Evolutionary conservation across 1,139 yeast species (phyloP), one percentile per base, ranked within the genome.

Genomic region (Zygosaccharomyces pseudobailii): DNA sequence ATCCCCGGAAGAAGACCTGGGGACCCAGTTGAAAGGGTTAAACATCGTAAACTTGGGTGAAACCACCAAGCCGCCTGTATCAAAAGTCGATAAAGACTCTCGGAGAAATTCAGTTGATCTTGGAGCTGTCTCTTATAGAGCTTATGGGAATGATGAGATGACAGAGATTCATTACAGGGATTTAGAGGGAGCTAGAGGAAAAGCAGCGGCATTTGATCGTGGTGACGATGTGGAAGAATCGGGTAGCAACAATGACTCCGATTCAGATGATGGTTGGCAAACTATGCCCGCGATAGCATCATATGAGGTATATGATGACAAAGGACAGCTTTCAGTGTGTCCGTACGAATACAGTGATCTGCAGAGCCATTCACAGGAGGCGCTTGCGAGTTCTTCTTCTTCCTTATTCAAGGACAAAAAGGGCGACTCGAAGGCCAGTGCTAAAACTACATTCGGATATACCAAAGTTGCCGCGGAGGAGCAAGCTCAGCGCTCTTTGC

Each of bases 401-500:
- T 30, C 33, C 3, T 25, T 40, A 28, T 9, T 44, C 39, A 24
- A 49, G 46, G 9, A 55, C 53, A 23, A 51, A 55, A 28, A 55
- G 62, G 23, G 13, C 17, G 13, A n/a, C 33, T 3, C 19, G 33
- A 8, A 8, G 27, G 1, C 27, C 9, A 70, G 68, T 2, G 67
- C 70, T 4, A 70, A 68, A 2, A 67, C 70, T 0, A 66, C 59
- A 51, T 70, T 74, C 47, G 97, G 95, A 0, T 92, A 94, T 62
- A 92, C 98, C 1, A 82, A 95, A 57, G 85, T 94, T 9, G 89
- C 90, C 36, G 86, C 85, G 3, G 95, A 89, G 57, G 84, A 79
- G 50, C 97, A 92, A 62, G 95, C 94, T 31, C 84, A 83, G 23
- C 80, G 82, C 54, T 87, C 86, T 53, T 74, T 81, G 20, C 80